Conservation (phyloP, 2,329 filamentous ascomycete species). For the Colletotrichum cuscutae region DNA sequence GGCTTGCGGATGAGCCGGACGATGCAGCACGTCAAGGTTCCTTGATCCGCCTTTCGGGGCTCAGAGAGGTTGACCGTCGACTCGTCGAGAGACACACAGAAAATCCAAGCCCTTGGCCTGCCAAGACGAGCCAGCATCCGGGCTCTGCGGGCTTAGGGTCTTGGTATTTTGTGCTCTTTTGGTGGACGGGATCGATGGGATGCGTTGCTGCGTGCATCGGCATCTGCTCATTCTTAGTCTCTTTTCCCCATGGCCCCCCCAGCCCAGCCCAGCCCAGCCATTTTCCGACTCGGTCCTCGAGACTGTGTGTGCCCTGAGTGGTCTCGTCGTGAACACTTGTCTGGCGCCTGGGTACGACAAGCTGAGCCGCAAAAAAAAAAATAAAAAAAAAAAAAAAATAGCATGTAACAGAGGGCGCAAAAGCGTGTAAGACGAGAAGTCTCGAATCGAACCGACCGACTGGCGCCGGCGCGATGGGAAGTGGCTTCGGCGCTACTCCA, state of each 20-base stretch:
- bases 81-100: background rate
- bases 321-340: background rate
- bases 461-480: background rate
- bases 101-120: constrained; percentile 22
- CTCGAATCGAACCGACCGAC: background rate
- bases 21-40: constrained; percentile 30
- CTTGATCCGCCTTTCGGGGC: constrained; percentile 10
- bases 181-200: background rate
- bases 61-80: background rate
- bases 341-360: background rate
- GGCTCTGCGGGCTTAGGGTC: constrained; percentile 10
- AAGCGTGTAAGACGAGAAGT: background rate
- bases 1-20: constrained; percentile 29
- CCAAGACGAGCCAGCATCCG: constrained; percentile 19
- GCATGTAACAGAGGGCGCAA: background rate
- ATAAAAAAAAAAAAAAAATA: background rate
- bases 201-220: background rate
- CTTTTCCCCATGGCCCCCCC: no score
- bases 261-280: background rate
- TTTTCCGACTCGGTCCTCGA: background rate
- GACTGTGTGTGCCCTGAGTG: background rate
- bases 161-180: background rate
- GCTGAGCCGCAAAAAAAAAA: background rate
- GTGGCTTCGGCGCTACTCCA: background rate
- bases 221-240: background rate